A percentile compares a stretch with the other conserved stretches of the same genome.
These are phyloP conservation scores for Aspergillus sp. DNA, from an alignment of 2,329 filamentous ascomycete species.

Conservation along the genomic window DNA sequence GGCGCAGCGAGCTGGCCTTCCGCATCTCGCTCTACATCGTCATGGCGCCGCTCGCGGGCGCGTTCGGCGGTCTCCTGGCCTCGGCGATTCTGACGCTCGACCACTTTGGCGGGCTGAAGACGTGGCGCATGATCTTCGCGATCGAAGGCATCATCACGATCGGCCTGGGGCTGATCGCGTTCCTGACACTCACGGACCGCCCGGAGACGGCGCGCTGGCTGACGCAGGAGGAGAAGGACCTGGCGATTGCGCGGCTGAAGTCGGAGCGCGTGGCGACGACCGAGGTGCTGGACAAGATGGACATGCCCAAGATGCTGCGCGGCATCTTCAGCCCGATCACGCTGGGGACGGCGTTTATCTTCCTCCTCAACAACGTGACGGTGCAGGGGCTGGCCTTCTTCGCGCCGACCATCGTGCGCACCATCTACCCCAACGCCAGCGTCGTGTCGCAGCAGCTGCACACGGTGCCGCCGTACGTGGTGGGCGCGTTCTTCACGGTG, in stretches of 20 bases:
- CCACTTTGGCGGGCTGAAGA: slow-evolving; percentile 55
- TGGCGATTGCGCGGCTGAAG: slow-evolving; percentile 67
- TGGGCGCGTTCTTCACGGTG: slow-evolving; percentile 66
- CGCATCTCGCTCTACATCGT: slow-evolving; percentile 68
- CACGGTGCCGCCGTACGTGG: slow-evolving; percentile 69
- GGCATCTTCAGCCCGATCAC: slow-evolving; percentile 67
- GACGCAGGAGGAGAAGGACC: slow-evolving; percentile 61
- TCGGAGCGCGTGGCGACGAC: slow-evolving; percentile 65
- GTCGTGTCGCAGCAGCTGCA: slow-evolving; percentile 66
- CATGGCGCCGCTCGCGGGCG: slow-evolving; percentile 67
- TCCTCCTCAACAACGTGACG: slow-evolving; percentile 67
- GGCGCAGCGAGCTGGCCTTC: slow-evolving; percentile 65
- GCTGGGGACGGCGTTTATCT: slow-evolving; percentile 57
- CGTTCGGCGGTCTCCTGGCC: slow-evolving; percentile 67
- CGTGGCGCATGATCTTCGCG: slow-evolving; percentile 70
- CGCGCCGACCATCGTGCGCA: slow-evolving; percentile 66
- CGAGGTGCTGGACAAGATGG: slow-evolving; percentile 63
- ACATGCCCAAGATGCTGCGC: slow-evolving; percentile 57
- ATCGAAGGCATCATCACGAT: slow-evolving; percentile 68
- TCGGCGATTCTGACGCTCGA: slow-evolving; percentile 63
- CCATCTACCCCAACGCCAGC: slow-evolving; percentile 61
- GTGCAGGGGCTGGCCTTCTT: slow-evolving; percentile 72
- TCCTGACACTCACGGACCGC: slow-evolving; percentile 66
- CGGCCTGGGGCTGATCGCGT: slow-evolving; percentile 57
- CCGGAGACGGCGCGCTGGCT: slow-evolving; percentile 69